Conservation (phyloP, 169 alveolate species). For the Plasmodium reichenowi region DNA sequence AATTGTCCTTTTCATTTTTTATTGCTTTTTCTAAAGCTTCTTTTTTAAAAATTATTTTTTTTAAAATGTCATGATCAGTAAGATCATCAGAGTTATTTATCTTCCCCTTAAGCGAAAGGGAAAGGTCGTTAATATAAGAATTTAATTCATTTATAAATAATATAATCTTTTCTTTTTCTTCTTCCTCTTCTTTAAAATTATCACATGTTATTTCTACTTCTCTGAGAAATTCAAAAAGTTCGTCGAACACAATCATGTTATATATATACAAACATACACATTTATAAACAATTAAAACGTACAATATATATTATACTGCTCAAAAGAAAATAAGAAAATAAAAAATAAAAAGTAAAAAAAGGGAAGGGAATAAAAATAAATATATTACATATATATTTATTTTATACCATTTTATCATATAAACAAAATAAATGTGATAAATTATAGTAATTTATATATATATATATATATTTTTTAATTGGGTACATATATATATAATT, state of each 20-base stretch:
- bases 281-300: not conserved
- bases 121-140: conserved; percentile 29
- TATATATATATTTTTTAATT: too few relatives aligned
- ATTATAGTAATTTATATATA: too few relatives aligned
- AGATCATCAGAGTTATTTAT: conserved; percentile 20
- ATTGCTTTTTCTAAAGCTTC: conserved; percentile 24
- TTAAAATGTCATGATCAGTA: conserved; percentile 35
- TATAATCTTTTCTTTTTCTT: conserved; percentile 43
- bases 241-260: conserved; percentile 48
- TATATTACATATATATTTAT: too few relatives aligned
- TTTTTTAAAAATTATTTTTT: conserved; percentile 53
- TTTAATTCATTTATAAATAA: conserved; percentile 35
- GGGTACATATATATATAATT: too few relatives aligned
- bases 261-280: not conserved
- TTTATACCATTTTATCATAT: too few relatives aligned
- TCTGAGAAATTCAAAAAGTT: conserved; percentile 47
- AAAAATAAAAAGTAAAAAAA: not conserved
- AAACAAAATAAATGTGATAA: too few relatives aligned
- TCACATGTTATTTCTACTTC: conserved; percentile 63
- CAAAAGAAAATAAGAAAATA: not conserved
- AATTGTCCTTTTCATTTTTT: conserved; percentile 8
- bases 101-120: conserved; percentile 21
- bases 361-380: not conserved
- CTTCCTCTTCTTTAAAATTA: conserved; percentile 34
- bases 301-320: too few relatives aligned